Base-by-base conservation (phyloP, 2,329 filamentous ascomycete genomes). In the Teratosphaeria viscida region DNA sequence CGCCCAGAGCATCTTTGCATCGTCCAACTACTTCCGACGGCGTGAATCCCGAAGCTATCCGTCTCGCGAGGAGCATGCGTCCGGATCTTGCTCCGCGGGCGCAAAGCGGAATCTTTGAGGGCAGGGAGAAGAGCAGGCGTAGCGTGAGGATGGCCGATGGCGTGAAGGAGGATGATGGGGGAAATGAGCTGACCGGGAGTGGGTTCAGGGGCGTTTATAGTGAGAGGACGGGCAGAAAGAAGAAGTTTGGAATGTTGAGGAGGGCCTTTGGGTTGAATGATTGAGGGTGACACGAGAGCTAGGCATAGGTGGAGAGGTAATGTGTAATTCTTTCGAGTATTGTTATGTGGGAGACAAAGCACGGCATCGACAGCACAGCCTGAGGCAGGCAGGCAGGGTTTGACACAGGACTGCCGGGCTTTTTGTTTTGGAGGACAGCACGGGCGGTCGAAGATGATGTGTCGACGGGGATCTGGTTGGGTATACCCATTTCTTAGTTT, bases 161-260 rank as follows among this genome's bases (percentile, higher is more conserved):
- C 8, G n/a, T 55, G 16, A 58, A 61, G 52, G 61, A 63, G 49
- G 59, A 55, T 16, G 65, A 60, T 14, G 63, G 61, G 39, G 64
- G 52, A 59, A 63, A 37, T 39, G 59, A 52, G 56, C 60, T 27
- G 32, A 56, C 57, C 16, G 63, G 54, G 2, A 57, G 39, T 2
- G 64, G 64, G 8, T 67, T 65, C 3, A 66, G 63, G 19, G 68
- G 72, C 35, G 67, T 70, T 2, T 68, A 72, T 35, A 69, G 73
- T 52, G 65, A 70, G 14, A 62, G 72, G 57, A 73, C 71, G 5
- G 70, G 72, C 54, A 79, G 77, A 71, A 82, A 81, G 75, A 89
- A 89, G 79, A 88, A 86, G 73, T 89, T 90, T 72, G 79, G 80
- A 52, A 75, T 78, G 58, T 72, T 90, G 69, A 82, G 87, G 70